Evolutionary conservation across 352 stramenopile genomes (phyloP).

Genomic region (Pythium chondricola): DNA sequence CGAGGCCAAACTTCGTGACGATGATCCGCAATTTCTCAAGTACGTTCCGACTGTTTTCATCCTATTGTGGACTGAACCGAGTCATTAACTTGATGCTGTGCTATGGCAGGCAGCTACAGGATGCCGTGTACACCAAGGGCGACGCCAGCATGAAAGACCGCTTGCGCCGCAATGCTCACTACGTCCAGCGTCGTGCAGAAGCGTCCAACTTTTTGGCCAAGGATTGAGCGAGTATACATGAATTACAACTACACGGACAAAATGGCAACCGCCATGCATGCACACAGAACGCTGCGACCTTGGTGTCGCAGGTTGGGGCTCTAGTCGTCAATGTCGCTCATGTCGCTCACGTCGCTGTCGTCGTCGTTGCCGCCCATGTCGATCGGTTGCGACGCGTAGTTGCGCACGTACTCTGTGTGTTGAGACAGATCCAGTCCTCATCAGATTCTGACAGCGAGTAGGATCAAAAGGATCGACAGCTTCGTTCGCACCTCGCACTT

Average conservation of each 20-base stretch:
- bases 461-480: background rate
- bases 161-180: constrained; percentile 74
- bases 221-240: constrained; percentile 24
- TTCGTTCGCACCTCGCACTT: constrained; percentile 70
- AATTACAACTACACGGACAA: constrained; percentile 19
- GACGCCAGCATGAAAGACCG: constrained; percentile 69
- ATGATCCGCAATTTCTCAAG: constrained; percentile 77
- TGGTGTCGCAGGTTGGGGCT: constrained; percentile 1
- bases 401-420: constrained; percentile 64
- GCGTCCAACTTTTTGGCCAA: constrained; percentile 77
- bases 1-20: constrained; percentile 36
- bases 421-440: too few relatives aligned
- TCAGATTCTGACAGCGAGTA: too few relatives aligned
- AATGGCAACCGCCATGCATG: too few relatives aligned
- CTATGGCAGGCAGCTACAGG: constrained; percentile 61
- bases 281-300: too few relatives aligned
- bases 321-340: constrained; percentile 67
- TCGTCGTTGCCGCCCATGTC: constrained; percentile 65
- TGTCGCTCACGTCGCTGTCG: constrained; percentile 80
- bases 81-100: too few relatives aligned
- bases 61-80: background rate
- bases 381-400: constrained; percentile 71
- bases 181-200: constrained; percentile 79
- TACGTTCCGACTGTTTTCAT: constrained; percentile 17
- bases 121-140: constrained; percentile 56